Conservation (phyloP, 1,284 basidiomycete species). For the Pyrrhoderma noxium region DNA sequence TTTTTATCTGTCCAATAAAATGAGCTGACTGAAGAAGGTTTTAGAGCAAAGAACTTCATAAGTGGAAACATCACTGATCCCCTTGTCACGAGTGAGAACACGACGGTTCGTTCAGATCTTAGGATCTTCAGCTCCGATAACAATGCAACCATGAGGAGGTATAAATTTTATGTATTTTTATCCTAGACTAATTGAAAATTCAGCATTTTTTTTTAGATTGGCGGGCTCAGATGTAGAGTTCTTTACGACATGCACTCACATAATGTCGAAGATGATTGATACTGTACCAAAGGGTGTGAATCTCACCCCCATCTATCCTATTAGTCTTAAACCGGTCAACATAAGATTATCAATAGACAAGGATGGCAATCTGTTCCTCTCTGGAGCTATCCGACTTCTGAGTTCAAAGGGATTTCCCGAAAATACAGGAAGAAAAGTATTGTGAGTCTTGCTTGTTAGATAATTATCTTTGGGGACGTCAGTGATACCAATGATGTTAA, state of each 20-base stretch:
- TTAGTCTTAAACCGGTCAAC: constrained; percentile 22
- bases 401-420: constrained; percentile 10
- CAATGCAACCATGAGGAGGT: constrained; percentile 24
- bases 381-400: constrained; percentile 8
- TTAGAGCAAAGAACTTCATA: constrained; percentile 21
- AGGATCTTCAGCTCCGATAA: constrained; percentile 23
- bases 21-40: not conserved
- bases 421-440: not conserved
- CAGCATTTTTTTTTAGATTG: constrained; percentile 6
- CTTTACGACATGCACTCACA: constrained; percentile 18
- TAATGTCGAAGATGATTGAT: constrained; percentile 25
- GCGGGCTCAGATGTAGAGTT: constrained; percentile 15
- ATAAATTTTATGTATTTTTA: not conserved
- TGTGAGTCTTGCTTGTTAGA: not conserved
- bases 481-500: not conserved
- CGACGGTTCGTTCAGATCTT: constrained; percentile 20
- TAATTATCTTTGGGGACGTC: not conserved
- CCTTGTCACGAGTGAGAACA: constrained; percentile 20
- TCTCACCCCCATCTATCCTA: constrained; percentile 21
- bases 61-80: constrained; percentile 20
- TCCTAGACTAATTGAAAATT: not conserved
- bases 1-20: not conserved
- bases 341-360: constrained; percentile 17
- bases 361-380: constrained; percentile 9
- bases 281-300: constrained; percentile 23